Percentiles rank a stretch among this genome's conserved stretches.
Evolutionary conservation across 176 grass and related monocot species (phyloP).

Genomic region (Ananas comosus): DNA sequence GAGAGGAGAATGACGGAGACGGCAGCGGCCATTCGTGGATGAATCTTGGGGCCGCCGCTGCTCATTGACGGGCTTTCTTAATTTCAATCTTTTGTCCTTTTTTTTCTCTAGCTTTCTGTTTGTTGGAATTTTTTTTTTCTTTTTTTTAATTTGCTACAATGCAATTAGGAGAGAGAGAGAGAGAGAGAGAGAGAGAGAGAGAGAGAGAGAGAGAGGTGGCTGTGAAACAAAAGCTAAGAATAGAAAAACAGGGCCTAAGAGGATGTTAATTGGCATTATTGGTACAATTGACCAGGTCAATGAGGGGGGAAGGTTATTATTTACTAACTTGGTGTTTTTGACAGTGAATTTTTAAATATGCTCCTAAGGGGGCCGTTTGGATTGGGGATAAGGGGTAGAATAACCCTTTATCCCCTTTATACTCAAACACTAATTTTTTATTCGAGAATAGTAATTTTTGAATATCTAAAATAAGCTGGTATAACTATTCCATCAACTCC

Average conservation of each 20-base stretch:
- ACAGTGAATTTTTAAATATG: too few relatives aligned
- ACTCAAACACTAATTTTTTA: too few relatives aligned
- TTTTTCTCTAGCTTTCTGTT: not conserved
- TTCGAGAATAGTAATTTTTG: too few relatives aligned
- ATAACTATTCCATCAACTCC: too few relatives aligned
- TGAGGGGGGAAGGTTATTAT: not conserved
- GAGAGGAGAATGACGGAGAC: not conserved
- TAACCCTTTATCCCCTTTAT: too few relatives aligned
- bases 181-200: not conserved
- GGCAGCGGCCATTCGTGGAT: not conserved
- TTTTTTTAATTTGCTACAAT: not conserved
- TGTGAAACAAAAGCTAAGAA: not conserved
- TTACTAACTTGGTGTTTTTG: too few relatives aligned
- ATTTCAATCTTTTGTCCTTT: not conserved
- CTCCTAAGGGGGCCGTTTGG: too few relatives aligned
- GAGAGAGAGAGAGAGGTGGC: not conserved
- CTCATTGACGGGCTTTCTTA: not conserved
- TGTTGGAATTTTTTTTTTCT: not conserved
- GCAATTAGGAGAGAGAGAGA: not conserved
- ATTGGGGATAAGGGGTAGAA: too few relatives aligned
- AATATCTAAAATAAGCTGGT: too few relatives aligned
- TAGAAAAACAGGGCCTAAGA: not conserved
- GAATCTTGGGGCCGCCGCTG: not conserved
- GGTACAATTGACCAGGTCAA: not conserved
- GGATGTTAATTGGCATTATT: not conserved